Base-by-base conservation (phyloP, 768 basidiomycete genomes). In the Lactarius quietus region DNA sequence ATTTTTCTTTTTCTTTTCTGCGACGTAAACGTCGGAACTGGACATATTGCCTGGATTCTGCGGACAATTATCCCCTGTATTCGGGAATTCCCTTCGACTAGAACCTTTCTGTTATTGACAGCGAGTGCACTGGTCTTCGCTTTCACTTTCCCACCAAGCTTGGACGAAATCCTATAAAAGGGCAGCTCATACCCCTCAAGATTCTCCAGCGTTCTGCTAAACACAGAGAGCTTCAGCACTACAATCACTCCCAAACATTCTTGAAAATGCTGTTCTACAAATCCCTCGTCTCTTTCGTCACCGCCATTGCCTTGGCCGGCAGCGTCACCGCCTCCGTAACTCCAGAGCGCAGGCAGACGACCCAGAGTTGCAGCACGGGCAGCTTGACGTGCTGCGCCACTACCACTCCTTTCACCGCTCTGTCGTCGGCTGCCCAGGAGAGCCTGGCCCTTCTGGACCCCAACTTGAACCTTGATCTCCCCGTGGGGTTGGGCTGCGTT, bases 261-360 rank as follows among this genome's bases (percentile, higher is more conserved):
- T 39, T 20, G 3, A 53, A n/a, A 31, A 61, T 61, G 61, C n/a
- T 62, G 5, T 36, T 62, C 41, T 2, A 41, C 61, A 62, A 62
- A 28, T 20, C 61, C 18, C 31, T 56, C 52, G 26, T 61, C 23
- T 61, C 52, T 29, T 29, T 61, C 10, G 28, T 54, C 52, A 14
- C 33, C 7, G 61, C 55, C 14, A 36, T 62, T 4, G 61, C 54
- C 4, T 15, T 52, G 10, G 14, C 38, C 9, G 36, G 61, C 23
- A 48, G 5, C 26, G 61, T 36, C 54, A 14, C 33, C 10, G 61
- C 41, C 10, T 33, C 61, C 8, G 17, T 6, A 4, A 48, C 41
- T 33, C 41, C 41, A 0, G 41, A 15, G 28, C 52, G 52, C 14
- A 36, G 52, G 36, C 33, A 33, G 10, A 2, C 23, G 7, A 10